Evolutionary conservation across 495 filamentous ascomycete genomes (phyloP), one percentile per base, ranked within the genome.

Genomic region (Tuber melanosporum): DNA sequence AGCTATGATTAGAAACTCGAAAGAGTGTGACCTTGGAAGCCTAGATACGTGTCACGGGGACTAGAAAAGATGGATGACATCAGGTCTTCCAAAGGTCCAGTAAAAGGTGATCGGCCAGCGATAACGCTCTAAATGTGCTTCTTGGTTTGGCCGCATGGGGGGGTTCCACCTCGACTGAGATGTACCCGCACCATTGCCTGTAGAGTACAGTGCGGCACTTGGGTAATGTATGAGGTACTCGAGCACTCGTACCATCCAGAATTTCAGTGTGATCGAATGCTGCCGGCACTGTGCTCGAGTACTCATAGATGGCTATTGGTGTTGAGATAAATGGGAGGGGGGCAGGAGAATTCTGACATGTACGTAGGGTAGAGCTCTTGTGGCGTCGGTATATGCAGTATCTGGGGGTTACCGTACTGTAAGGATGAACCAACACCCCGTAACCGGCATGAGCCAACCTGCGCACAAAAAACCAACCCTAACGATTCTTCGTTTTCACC

Each of bases 11-110:
- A 66, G 57, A 66, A 66, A 66, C 5, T 36, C 32, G 52, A 14
- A 7, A n/a, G 32, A 66, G 6, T 32, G 57, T 66, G 57, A 66
- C 57, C 26, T 26, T 36, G 36, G 14, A 66, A 66, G 57, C 57
- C 57, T 36, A 36, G 57, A 66, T 66, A 66, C 26, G 57, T 66
- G 57, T 66, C 57, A 66, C 26, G 57, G 57, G 57, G 36, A 66
- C 36, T 66, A 14, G 32, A 66, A 32, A 14, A 36, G 32, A 36
- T 17, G 26, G 26, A 66, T 32, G 57, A 66, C 57, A 66, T 66
- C 57, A 66, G 26, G 57, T 36, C n/a, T 14, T 66, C 17, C 42
- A 43, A 43, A 43, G 42, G 26, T 36, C 57, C 26, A 66, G 14
- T 66, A 66, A 66, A 19, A 36, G 17, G 26, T 36, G 57, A 66